Percentiles rank a stretch among this genome's conserved stretches.
These are phyloP conservation scores for Kurtzmaniella quercitrusa DNA, from an alignment of 1,139 yeast genomes.

Conservation along the genomic window DNA sequence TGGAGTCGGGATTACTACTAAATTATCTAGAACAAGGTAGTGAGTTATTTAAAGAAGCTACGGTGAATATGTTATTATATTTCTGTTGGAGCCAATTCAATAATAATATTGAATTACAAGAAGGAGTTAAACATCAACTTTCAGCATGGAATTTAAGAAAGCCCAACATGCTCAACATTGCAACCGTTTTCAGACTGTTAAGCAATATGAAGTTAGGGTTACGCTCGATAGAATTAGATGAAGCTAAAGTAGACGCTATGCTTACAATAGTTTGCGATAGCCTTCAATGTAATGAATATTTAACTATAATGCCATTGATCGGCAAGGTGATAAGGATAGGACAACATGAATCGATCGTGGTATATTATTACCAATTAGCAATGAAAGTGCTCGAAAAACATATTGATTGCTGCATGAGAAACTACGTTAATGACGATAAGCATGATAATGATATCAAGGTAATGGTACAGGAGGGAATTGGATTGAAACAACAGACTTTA, in stretches of 20 bases:
- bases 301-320: constrained; percentile 30
- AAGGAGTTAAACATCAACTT: constrained; percentile 12
- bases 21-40: constrained; percentile 14
- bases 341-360: constrained; percentile 12
- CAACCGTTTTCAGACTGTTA: constrained; percentile 27
- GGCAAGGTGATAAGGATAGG: constrained; percentile 29
- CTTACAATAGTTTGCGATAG: constrained; percentile 19
- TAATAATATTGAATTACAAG: constrained; percentile 8
- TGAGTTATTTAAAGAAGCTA: background rate
- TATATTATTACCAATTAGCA: constrained; percentile 25
- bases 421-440: constrained; percentile 20
- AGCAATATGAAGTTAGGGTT: constrained; percentile 23
- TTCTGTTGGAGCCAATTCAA: constrained; percentile 40
- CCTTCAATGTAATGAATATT: constrained; percentile 26
- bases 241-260: constrained; percentile 17
- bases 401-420: constrained; percentile 31
- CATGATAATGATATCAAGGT: constrained; percentile 20
- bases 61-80: constrained; percentile 28
- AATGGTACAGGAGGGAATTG: constrained; percentile 31
- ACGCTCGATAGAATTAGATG: constrained; percentile 8
- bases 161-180: constrained; percentile 25
- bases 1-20: constrained; percentile 26
- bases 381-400: constrained; percentile 24
- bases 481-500: constrained; percentile 17
- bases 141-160: constrained; percentile 18